Conservation (phyloP, 129 eudicot species). For the Centrapalus pauciflorus region DNA sequence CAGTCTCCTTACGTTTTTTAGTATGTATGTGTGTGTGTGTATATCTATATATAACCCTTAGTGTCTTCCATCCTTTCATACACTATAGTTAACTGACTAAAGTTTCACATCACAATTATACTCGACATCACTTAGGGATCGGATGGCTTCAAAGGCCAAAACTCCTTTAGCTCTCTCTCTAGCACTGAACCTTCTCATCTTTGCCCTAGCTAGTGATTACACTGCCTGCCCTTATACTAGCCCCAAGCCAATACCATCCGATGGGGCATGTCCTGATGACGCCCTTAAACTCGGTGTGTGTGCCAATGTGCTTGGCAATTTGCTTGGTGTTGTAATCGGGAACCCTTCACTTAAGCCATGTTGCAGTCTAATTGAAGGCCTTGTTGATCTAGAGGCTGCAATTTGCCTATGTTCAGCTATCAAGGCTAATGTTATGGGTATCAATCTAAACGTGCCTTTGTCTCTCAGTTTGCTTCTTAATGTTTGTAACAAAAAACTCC, state of each 20-base stretch:
- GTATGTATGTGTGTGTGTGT: too few species aligned
- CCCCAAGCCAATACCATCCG: slow-evolving; percentile 24
- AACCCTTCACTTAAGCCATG: slow-evolving; percentile 51
- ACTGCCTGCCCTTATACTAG: slow-evolving; percentile 34
- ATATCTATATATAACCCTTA: too few species aligned
- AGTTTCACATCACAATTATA: too few species aligned
- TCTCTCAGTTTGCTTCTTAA: slow-evolving; percentile 64
- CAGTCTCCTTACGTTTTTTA: too few species aligned
- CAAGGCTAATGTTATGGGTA: slow-evolving; percentile 56
- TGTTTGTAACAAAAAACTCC: slow-evolving; percentile 51
- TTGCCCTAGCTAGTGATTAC: slow-evolving; percentile 41
- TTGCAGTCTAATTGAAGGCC: slow-evolving; percentile 51
- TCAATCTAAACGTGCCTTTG: slow-evolving; percentile 54
- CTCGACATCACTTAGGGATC: too few species aligned
- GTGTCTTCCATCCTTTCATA: too few species aligned
- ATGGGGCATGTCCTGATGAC: slow-evolving; percentile 44
- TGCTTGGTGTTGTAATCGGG: slow-evolving; percentile 34
- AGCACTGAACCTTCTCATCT: slow-evolving; percentile 48
- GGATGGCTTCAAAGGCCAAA: slow-evolving; percentile 32
- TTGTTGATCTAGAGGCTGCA: slow-evolving; percentile 63
- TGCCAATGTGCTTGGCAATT: slow-evolving; percentile 45
- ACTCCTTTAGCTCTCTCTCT: slow-evolving; percentile 34
- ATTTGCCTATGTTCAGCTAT: slow-evolving; percentile 71
- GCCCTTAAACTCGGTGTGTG: slow-evolving; percentile 63
- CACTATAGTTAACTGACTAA: too few species aligned